These are phyloP conservation scores for Papiliotrema flavescens DNA, from an alignment of 1,284 basidiomycete genomes.

Conservation along the genomic window DNA sequence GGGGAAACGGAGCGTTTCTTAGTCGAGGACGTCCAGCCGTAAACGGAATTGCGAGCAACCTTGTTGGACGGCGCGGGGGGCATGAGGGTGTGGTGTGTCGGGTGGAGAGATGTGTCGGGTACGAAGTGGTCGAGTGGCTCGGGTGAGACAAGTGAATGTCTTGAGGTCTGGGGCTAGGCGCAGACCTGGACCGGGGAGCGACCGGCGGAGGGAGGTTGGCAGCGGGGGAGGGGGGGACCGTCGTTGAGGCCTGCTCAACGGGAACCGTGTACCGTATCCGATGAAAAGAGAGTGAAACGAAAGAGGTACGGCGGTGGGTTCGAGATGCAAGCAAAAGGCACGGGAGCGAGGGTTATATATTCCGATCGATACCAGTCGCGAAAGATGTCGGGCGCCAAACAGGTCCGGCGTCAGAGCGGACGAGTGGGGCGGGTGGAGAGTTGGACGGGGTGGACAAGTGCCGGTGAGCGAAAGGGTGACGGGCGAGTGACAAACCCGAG, in stretches of 20 bases:
- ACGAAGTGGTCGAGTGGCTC: background rate
- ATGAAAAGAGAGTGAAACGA: background rate
- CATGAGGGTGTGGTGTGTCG: constrained; percentile 18
- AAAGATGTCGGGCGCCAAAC: too few relatives aligned
- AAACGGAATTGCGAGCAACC: constrained; percentile 38
- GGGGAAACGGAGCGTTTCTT: constrained; percentile 43
- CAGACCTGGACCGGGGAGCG: too few relatives aligned
- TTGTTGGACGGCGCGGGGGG: constrained; percentile 38
- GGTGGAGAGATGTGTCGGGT: background rate
- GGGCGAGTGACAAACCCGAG: too few relatives aligned
- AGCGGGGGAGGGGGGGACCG: too few relatives aligned
- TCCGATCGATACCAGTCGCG: too few relatives aligned
- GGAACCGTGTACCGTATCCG: background rate
- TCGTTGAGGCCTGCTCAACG: constrained; percentile 29
- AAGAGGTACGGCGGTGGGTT: background rate
- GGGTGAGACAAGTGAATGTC: background rate
- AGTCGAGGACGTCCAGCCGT: constrained; percentile 24
- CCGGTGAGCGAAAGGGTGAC: too few relatives aligned
- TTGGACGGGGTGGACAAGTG: too few relatives aligned
- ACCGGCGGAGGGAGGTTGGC: too few relatives aligned
- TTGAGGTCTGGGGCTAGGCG: too few relatives aligned
- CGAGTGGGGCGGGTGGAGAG: too few relatives aligned
- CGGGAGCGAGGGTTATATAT: too few relatives aligned
- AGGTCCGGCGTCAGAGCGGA: too few relatives aligned
- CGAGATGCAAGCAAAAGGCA: background rate